Evolutionary conservation across 495 filamentous ascomycete species (phyloP).

Genomic region (Bombardia bombarda): DNA sequence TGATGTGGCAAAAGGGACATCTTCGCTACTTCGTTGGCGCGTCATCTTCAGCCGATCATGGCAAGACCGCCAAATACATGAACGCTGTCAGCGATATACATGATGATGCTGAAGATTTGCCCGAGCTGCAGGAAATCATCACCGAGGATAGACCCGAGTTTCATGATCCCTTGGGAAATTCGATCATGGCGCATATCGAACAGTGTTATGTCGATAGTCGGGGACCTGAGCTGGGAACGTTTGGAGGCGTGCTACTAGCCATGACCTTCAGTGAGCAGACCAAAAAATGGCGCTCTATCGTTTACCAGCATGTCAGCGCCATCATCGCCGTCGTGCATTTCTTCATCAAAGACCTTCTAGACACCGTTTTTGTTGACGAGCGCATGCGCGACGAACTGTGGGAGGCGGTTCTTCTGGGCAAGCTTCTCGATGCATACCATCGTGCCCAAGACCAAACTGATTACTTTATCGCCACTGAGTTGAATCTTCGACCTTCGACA

Average conservation of each 20-base stretch:
- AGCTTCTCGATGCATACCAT: slow-evolving; percentile 36
- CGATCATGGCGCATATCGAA: slow-evolving; percentile 22
- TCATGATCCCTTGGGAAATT: no score
- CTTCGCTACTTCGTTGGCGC: slow-evolving; percentile 21
- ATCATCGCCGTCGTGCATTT: slow-evolving; percentile 34
- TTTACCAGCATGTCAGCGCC: not conserved
- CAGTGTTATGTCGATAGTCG: slow-evolving; percentile 17
- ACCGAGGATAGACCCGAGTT: no score
- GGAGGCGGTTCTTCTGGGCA: slow-evolving; percentile 30
- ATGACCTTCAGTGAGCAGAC: slow-evolving; percentile 45
- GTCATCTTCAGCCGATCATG: not conserved
- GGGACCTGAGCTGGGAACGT: slow-evolving; percentile 24
- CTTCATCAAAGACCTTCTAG: slow-evolving; percentile 37
- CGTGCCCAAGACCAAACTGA: slow-evolving; percentile 31
- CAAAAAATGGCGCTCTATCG: slow-evolving; percentile 32
- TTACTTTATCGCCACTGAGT: slow-evolving; percentile 44
- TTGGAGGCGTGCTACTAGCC: slow-evolving; percentile 34
- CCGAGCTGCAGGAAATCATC: slow-evolving; percentile 21
- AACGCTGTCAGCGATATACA: not conserved
- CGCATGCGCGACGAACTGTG: slow-evolving; percentile 30
- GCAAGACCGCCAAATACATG: not conserved
- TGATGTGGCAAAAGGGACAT: slow-evolving; percentile 33
- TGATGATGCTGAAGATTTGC: slow-evolving; percentile 2
- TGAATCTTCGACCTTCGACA: slow-evolving; percentile 36
- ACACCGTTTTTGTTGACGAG: slow-evolving; percentile 29